Base-by-base conservation (phyloP, 208 protist genomes). In the Leishmania turanica region DNA sequence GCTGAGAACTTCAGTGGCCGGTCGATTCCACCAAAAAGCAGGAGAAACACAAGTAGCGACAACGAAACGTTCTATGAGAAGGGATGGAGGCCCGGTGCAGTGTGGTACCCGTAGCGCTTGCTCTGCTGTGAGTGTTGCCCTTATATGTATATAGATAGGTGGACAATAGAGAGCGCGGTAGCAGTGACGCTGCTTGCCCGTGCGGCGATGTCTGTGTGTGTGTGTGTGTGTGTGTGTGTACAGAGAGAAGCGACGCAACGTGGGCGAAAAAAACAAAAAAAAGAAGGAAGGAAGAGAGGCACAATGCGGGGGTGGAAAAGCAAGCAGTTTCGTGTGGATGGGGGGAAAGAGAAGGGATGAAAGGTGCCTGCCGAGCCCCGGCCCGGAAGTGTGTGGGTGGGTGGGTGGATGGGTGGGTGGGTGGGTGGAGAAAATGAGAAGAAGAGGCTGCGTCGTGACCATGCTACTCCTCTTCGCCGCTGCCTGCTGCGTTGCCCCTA, bases 281-380 rank as follows among this genome's bases (percentile, higher is more conserved):
- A 73, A 79, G 58, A 42, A 69, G 62, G 49, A 24, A 3, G 58
- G 53, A 73, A 11, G 47, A 75, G 40, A 68, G 65, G 78, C 42
- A 79, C 78, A 65, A 80, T 21, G 19, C 24, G 49, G 37, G 3
- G 3, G 53, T 6, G 31, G 31, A 51, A 51, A 19, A 77, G 64
- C 31, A 72, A 70, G 62, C 42, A 62, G 58, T 37, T 15, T 54
- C 77, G 42, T 21, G 31, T 21, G 47, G 51, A 49, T 21, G 8
- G 6, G n/a, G 47, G 51, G 40, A 53, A 51, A 66, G 37, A 49
- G 53, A 31, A 19, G 8, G 27, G n/a, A 75, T 40, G 5, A 34
- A 54, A 24, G 9, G 27, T 74, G 40, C n/a, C 42, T 31, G 75
- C 9, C 31, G 9, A 45, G 40, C 24, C 21, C 34, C 40, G 56